Percentiles rank a stretch among this genome's conserved stretches.
These are phyloP conservation scores for Sarocladium strictum DNA, from an alignment of 2,329 filamentous ascomycete genomes.

Conservation along the genomic window DNA sequence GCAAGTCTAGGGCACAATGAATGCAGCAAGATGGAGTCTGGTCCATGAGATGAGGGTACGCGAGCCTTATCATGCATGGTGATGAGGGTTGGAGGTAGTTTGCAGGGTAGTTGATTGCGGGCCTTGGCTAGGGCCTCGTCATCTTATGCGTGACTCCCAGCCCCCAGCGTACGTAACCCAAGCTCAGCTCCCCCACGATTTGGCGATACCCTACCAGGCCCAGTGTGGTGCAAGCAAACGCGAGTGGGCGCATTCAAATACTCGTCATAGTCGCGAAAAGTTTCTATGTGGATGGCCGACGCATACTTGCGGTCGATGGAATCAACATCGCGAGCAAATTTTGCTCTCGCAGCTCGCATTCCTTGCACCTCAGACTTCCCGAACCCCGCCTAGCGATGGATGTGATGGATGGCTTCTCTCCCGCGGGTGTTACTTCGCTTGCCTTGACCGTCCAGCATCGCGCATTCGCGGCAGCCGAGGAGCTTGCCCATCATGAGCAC, in stretches of 20 bases:
- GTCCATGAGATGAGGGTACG: background rate
- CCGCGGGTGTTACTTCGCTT: background rate
- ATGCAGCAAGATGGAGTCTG: background rate
- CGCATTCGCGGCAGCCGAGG: slow-evolving; percentile 2
- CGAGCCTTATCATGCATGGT: background rate
- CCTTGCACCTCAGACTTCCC: background rate
- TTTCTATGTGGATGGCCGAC: background rate
- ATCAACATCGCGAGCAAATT: background rate
- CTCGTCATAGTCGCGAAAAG: background rate
- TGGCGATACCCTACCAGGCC: background rate
- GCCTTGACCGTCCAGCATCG: background rate
- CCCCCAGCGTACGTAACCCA: slow-evolving; percentile 2
- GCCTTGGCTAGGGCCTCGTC: slow-evolving; percentile 3
- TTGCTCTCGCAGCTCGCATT: background rate
- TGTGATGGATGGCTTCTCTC: slow-evolving; percentile 1
- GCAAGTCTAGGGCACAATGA: background rate
- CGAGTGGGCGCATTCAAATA: background rate
- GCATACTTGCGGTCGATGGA: background rate
- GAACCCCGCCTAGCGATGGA: background rate
- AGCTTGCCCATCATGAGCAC: background rate
- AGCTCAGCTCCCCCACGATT: background rate
- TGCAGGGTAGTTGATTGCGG: background rate
- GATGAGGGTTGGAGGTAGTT: background rate
- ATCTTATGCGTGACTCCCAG: background rate
- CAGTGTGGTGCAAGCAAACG: background rate